Evolutionary conservation across 441 rosid genomes (phyloP).

Genomic region (Daphne laureola): DNA sequence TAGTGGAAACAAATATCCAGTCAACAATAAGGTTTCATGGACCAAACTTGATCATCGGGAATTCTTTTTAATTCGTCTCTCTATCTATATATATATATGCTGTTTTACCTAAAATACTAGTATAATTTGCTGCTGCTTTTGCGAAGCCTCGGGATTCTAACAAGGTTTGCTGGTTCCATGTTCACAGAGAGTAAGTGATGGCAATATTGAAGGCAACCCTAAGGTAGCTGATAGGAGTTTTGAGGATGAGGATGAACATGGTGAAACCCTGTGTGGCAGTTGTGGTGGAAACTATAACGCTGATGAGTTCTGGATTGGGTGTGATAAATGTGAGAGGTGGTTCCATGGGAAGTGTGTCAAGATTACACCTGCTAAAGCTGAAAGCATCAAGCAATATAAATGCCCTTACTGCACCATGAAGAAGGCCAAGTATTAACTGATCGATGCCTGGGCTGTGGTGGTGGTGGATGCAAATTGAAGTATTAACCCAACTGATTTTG

Average conservation of each 20-base stretch:
- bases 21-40: constrained; percentile 60
- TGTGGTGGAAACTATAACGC: constrained; percentile 45
- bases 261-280: constrained; percentile 49
- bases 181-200: constrained; percentile 54
- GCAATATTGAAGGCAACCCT: constrained; percentile 42
- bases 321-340: constrained; percentile 58
- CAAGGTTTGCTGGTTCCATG: constrained; percentile 2
- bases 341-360: constrained; percentile 56
- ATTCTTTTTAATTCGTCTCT: not conserved
- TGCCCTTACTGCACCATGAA: constrained; percentile 58
- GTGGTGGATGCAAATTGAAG: too few species aligned
- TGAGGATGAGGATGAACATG: constrained; percentile 36
- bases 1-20: constrained; percentile 62
- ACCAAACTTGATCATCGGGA: not conserved
- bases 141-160: not conserved
- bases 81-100: not conserved
- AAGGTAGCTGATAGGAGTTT: constrained; percentile 38
- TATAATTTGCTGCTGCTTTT: not conserved
- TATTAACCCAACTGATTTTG: too few species aligned
- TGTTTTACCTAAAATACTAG: too few species aligned
- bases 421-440: constrained; percentile 44
- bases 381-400: constrained; percentile 52
- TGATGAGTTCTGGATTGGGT: constrained; percentile 55
- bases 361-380: constrained; percentile 57
- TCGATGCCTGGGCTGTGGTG: too few species aligned